A percentile compares a stretch with the other conserved stretches of the same genome.
These are phyloP conservation scores for Cryptococcus hybrid DNA, from an alignment of 1,284 basidiomycete genomes.

Conservation along the genomic window DNA sequence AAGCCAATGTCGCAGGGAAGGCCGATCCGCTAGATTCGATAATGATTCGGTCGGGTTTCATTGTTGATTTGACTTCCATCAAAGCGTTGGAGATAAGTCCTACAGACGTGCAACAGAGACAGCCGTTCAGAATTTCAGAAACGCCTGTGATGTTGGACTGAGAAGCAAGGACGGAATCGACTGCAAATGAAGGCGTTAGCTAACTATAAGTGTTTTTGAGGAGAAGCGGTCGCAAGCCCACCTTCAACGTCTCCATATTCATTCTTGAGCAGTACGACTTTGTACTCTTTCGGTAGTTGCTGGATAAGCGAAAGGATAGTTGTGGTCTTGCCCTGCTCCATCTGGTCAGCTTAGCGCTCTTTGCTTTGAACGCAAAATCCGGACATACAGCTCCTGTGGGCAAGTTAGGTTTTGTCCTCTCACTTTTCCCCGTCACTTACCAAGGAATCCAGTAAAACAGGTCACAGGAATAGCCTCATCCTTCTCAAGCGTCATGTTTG, in stretches of 20 bases:
- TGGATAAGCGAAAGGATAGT: conserved; percentile 79
- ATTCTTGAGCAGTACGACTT: conserved; percentile 73
- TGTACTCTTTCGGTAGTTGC: conserved; percentile 73
- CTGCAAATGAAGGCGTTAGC: conserved; percentile 35
- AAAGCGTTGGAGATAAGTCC: conserved; percentile 87
- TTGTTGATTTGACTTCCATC: conserved; percentile 82
- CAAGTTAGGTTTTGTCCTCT: not conserved
- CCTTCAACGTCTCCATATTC: conserved; percentile 49
- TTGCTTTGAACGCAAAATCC: not conserved
- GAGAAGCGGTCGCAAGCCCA: conserved; percentile 9
- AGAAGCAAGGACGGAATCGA: conserved; percentile 80
- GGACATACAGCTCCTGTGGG: conserved; percentile 28
- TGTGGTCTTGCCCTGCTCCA: conserved; percentile 51
- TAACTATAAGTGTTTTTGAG: not conserved
- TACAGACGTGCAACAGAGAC: conserved; percentile 89
- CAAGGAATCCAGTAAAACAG: conserved; percentile 74
- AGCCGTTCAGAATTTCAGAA: conserved; percentile 87
- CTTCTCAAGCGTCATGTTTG: too few species aligned
- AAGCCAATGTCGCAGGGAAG: conserved; percentile 75
- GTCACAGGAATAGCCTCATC: conserved; percentile 65
- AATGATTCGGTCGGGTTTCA: conserved; percentile 78
- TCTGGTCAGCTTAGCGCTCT: not conserved
- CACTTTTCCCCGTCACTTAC: conserved; percentile 11
- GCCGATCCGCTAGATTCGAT: conserved; percentile 84
- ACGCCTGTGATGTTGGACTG: conserved; percentile 79